Conservation (phyloP, 169 alveolate genomes). For the Cystoisospora suis region DNA sequence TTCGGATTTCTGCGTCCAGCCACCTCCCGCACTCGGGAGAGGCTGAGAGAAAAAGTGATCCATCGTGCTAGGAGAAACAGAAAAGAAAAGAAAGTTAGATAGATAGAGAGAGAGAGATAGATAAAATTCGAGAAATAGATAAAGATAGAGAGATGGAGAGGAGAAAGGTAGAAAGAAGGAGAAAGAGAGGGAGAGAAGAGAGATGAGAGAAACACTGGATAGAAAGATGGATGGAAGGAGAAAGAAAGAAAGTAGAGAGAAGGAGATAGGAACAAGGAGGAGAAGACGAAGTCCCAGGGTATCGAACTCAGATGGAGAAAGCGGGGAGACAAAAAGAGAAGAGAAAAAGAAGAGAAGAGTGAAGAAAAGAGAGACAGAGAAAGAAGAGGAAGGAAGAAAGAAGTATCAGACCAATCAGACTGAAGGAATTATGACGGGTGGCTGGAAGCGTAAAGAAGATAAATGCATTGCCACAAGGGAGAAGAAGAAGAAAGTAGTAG, state of each 20-base stretch:
- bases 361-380: neutral
- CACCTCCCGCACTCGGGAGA: neutral
- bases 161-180: neutral
- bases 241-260: neutral
- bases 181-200: neutral
- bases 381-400: neutral
- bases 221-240: neutral
- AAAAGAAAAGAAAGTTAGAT: neutral
- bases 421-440: neutral
- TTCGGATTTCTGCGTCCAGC: neutral
- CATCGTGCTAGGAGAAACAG: neutral
- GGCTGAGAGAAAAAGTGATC: constrained; percentile 14
- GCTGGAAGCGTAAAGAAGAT: neutral
- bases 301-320: neutral
- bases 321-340: neutral
- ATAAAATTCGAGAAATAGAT: neutral
- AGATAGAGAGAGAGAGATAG: neutral
- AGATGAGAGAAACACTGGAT: neutral
- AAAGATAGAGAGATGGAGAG: neutral
- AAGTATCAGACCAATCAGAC: neutral
- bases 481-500: no score
- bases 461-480: neutral
- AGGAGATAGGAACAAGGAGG: neutral
- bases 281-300: neutral
- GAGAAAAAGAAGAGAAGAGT: neutral